phyloP scores from a whole-genome alignment of 345 rosid species.

The Eucalyptus polybractea region DNA sequence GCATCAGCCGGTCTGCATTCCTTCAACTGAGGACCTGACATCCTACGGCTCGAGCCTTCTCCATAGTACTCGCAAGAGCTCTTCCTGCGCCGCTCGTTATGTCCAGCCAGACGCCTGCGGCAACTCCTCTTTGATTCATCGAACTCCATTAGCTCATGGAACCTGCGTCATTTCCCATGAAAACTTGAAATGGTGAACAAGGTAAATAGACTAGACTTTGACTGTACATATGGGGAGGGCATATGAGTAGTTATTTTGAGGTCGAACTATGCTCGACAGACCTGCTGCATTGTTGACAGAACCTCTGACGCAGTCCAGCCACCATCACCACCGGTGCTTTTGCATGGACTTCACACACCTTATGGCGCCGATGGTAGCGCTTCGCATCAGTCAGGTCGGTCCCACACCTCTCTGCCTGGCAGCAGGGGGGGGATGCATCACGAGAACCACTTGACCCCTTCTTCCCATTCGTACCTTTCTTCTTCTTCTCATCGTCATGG shows the following conservation, averaged over 20 bases:
- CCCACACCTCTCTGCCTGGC: constrained; percentile 71
- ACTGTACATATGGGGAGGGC: background rate
- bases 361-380: constrained; percentile 76
- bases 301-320: constrained; percentile 57
- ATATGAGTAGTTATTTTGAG: background rate
- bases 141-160: constrained; percentile 60
- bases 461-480: constrained; percentile 9
- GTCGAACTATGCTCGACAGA: background rate
- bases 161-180: constrained; percentile 5
- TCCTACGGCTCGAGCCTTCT: constrained; percentile 46
- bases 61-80: constrained; percentile 30
- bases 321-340: constrained; percentile 51
- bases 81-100: constrained; percentile 78
- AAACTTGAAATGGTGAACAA: background rate
- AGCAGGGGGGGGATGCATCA: constrained; percentile 24
- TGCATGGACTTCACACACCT: constrained; percentile 80
- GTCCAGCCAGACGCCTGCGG: constrained; percentile 65
- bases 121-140: constrained; percentile 86
- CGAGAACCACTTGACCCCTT: constrained; percentile 12
- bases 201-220: background rate
- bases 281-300: constrained; percentile 99
- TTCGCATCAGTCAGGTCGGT: constrained; percentile 48
- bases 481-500: constrained; percentile 25
- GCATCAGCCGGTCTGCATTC: constrained; percentile 25
- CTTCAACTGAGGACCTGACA: constrained; percentile 4